phyloP scores from a whole-genome alignment of 768 basidiomycete genomes.

The Cystobasidiopsis lactophilus region DNA sequence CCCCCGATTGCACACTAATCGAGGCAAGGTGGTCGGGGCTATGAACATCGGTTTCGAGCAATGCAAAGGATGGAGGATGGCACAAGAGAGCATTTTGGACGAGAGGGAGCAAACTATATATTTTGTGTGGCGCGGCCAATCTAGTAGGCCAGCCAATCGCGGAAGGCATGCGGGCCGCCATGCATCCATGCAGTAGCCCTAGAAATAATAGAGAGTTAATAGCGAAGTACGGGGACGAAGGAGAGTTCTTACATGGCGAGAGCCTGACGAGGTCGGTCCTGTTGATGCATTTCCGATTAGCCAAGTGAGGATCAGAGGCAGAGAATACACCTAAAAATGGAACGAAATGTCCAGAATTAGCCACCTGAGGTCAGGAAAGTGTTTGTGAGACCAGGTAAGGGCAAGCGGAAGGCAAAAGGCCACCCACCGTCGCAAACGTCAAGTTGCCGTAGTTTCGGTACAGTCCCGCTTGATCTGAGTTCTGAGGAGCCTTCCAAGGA shows the following conservation, averaged over 20 bases:
- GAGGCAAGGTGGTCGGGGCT: neutral
- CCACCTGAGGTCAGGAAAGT: conserved; percentile 4
- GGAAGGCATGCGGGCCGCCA: conserved; percentile 6
- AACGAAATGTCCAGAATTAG: conserved; percentile 16
- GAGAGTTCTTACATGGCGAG: conserved; percentile 10
- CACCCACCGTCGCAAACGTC: conserved; percentile 18
- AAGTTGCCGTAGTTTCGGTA: conserved; percentile 12
- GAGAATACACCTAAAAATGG: too few relatives aligned
- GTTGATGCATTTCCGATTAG: too few relatives aligned
- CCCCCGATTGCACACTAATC: neutral
- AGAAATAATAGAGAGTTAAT: neutral
- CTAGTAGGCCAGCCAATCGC: neutral
- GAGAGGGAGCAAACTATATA: neutral
- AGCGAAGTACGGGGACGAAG: neutral
- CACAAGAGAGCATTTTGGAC: neutral
- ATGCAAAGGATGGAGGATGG: too few relatives aligned
- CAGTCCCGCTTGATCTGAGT: conserved; percentile 10
- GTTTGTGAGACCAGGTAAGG: neutral
- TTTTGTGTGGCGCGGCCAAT: neutral
- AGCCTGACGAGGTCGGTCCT: conserved; percentile 15
- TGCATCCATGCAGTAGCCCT: conserved; percentile 10
- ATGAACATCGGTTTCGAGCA: neutral
- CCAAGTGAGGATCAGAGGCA: too few relatives aligned
- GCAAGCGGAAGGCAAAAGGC: conserved; percentile 11
- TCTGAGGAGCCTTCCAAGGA: conserved; percentile 14